Base-by-base conservation (phyloP, 805 yeast species). In the Sungouiozyma intestinalis region DNA sequence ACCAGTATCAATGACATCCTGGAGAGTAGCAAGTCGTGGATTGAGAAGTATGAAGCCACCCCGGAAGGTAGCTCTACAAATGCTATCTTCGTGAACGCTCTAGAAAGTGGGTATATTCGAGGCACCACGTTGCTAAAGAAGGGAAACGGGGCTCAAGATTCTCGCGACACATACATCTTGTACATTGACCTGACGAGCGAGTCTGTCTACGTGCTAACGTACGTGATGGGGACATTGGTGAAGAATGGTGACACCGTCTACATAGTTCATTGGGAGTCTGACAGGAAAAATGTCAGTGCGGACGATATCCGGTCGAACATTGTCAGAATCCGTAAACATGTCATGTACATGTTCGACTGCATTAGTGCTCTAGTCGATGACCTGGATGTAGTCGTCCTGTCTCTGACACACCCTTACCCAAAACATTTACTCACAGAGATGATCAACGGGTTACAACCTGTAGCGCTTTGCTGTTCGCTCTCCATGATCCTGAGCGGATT, bases 181-280 rank as follows among this genome's bases (percentile, higher is more conserved):
- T 85, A 92, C 54, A 74, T 82, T 66, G 96, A 88, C 58, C 72
- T 82, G 48, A 78, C 90, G 3, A 82, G 85, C 0, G 96, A 86
- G 57, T 80, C 94, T 2, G 69, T 72, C 33, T 83, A 82, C 60
- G 92, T 96, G 0, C 67, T 88, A 17, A 92, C 85, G 53, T 87
- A 95, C 83, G 76, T 87, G 35, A 69, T 88, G 50, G 97, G 97
- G 2, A 76, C 94, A 0, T 81, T 86, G 0, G 68, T 87, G 38
- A 81, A 79, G 17, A 87, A 85, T 54, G 92, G 92, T 0, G 82
- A 86, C 41, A 85, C 87, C 0, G 62, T 87, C 42, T 85, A 83
- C 57, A 74, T 85, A 16, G 76, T 85, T 15, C 57, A 60, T 41
- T 54, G 58, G 55, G 57, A 55, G 24, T 39, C 44, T 32, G 48